Evolutionary conservation across 768 basidiomycete genomes (phyloP).

Genomic region (Infundibulicybe gibba): DNA sequence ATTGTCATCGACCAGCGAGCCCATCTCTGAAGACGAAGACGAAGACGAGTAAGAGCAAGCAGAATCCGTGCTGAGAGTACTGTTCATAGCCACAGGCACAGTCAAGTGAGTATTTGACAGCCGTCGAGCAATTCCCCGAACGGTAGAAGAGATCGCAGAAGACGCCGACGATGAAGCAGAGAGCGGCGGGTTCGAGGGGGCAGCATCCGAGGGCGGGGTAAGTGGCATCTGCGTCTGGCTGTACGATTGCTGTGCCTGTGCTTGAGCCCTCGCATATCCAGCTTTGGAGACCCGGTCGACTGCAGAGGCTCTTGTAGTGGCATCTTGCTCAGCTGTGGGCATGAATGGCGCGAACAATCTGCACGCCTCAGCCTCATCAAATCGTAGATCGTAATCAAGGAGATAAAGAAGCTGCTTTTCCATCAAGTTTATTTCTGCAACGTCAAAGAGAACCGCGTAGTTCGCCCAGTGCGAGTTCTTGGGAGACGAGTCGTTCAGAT

Average conservation of each 20-base stretch:
- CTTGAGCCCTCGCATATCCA: constrained; percentile 42
- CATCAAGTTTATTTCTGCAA: constrained; percentile 89
- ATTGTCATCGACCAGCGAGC: constrained; percentile 60
- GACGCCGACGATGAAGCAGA: constrained; percentile 32
- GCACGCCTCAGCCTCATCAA: constrained; percentile 80
- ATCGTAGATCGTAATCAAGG: constrained; percentile 90
- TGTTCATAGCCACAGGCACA: constrained; percentile 30
- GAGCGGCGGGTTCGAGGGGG: constrained; percentile 14
- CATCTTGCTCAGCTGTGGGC: constrained; percentile 18
- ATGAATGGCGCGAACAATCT: constrained; percentile 70
- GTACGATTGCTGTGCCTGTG: constrained; percentile 16
- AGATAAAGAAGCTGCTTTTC: constrained; percentile 93
- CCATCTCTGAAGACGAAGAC: constrained; percentile 53
- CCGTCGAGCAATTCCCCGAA: constrained; percentile 57
- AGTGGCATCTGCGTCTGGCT: constrained; percentile 33
- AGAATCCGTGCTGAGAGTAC: constrained; percentile 28
- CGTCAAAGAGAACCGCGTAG: constrained; percentile 73
- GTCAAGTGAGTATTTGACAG: constrained; percentile 43
- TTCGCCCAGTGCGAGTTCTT: constrained; percentile 93
- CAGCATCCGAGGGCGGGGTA: constrained; percentile 34
- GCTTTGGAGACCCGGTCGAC: constrained; percentile 52
- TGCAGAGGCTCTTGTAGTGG: constrained; percentile 45
- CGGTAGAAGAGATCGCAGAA: constrained; percentile 39
- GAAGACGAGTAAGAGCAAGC: constrained; percentile 28
- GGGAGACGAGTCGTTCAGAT: constrained; percentile 93